These are phyloP conservation scores for Ceratocystis harringtonii DNA, from an alignment of 2,329 filamentous ascomycete species.

Conservation along the genomic window DNA sequence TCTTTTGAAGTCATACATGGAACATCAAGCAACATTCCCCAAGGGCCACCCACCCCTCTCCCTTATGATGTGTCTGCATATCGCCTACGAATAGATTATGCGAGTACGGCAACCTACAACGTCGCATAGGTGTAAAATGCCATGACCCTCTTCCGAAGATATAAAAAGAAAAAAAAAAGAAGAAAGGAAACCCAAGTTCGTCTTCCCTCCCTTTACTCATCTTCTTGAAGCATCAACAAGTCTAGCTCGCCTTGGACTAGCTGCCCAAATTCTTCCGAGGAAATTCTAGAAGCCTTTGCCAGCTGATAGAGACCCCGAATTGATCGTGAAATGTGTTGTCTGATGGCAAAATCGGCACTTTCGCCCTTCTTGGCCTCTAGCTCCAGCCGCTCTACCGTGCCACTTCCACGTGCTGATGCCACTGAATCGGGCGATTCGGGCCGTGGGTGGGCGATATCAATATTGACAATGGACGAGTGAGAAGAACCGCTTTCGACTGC, in stretches of 20 bases:
- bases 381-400: constrained; percentile 47
- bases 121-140: neutral
- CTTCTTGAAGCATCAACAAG: constrained; percentile 52
- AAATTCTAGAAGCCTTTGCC: constrained; percentile 55
- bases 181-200: no score
- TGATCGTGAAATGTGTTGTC: constrained; percentile 63
- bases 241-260: constrained; percentile 59
- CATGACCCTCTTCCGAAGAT: neutral
- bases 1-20: no score
- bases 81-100: neutral
- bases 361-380: constrained; percentile 40
- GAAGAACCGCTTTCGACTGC: constrained; percentile 6
- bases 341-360: constrained; percentile 56
- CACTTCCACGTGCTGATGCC: constrained; percentile 40
- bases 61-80: no score
- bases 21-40: no score
- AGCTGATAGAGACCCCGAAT: constrained; percentile 63
- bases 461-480: constrained; percentile 19
- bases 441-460: constrained; percentile 37
- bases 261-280: constrained; percentile 57
- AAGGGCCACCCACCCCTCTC: no score
- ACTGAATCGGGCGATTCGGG: constrained; percentile 44
- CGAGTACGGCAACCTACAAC: neutral
- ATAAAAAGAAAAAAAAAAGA: no score
- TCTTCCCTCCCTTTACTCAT: constrained; percentile 24